These are phyloP conservation scores for Naganishia kalamii DNA, from an alignment of 768 basidiomycete genomes.

Conservation along the genomic window DNA sequence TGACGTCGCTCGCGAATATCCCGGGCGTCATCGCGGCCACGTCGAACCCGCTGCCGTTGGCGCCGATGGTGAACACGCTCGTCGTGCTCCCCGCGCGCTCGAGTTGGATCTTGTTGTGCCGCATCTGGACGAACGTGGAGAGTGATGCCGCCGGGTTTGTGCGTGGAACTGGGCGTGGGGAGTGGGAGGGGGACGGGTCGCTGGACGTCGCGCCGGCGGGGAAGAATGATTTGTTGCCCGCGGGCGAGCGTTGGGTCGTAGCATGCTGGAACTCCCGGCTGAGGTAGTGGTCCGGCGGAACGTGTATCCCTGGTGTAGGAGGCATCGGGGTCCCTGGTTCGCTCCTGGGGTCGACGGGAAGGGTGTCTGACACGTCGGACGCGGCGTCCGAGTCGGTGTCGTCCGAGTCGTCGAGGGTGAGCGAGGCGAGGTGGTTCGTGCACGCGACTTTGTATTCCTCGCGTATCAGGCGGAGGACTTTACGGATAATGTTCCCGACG, in stretches of 20 bases:
- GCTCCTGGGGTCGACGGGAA: constrained; percentile 47
- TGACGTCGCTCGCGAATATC: constrained; percentile 1
- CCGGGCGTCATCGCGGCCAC: constrained; percentile 14
- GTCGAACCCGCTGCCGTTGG: constrained; percentile 10
- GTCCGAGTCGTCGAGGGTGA: not conserved
- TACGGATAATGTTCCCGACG: constrained; percentile 88
- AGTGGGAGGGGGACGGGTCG: constrained; percentile 5
- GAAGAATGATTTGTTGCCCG: constrained; percentile 19
- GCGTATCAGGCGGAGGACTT: constrained; percentile 83
- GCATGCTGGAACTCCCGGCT: constrained; percentile 22
- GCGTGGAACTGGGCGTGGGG: constrained; percentile 10
- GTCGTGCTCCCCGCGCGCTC: constrained; percentile 33
- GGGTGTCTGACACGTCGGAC: constrained; percentile 63
- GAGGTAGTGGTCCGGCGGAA: constrained; percentile 39
- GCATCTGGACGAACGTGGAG: constrained; percentile 43
- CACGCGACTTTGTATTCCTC: constrained; percentile 87
- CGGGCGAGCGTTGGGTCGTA: not conserved
- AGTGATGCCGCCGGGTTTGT: constrained; percentile 28
- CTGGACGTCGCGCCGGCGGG: constrained; percentile 22
- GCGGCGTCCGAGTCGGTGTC: constrained; percentile 10
- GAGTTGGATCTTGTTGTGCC: constrained; percentile 42
- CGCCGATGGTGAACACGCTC: constrained; percentile 5
- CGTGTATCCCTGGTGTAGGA: constrained; percentile 40
- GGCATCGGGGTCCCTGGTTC: constrained; percentile 40
- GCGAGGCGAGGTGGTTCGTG: constrained; percentile 48